Conservation (phyloP, 768 basidiomycete species). For the Rhodocollybia butyracea region DNA sequence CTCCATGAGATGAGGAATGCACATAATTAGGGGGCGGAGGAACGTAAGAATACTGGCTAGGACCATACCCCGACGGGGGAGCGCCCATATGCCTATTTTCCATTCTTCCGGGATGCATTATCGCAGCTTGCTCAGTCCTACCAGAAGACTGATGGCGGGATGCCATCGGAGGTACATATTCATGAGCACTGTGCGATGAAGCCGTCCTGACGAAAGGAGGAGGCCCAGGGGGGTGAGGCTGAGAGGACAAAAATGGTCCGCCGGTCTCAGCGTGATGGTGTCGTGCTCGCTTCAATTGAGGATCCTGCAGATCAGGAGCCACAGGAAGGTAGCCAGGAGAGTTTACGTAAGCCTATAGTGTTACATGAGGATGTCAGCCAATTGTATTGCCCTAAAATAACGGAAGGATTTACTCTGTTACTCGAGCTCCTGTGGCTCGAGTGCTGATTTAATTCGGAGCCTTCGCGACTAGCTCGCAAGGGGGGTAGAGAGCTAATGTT, state of each 20-base stretch:
- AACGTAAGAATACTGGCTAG: not conserved
- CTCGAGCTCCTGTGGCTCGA: not conserved
- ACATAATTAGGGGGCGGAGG: not conserved
- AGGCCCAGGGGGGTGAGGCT: too few species aligned
- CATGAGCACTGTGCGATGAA: not conserved
- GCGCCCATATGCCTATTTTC: not conserved
- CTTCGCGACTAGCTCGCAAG: not conserved
- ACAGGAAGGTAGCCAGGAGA: not conserved
- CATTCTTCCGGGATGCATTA: not conserved
- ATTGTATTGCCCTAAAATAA: not conserved
- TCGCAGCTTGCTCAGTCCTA: not conserved
- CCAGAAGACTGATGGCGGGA: not conserved
- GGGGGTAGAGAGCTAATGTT: slow-evolving; percentile 9
- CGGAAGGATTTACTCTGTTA: not conserved
- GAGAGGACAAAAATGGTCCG: not conserved
- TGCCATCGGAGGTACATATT: not conserved
- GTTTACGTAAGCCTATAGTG: not conserved
- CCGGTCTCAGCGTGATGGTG: not conserved
- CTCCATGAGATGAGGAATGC: not conserved
- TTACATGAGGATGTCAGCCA: not conserved
- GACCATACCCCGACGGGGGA: not conserved
- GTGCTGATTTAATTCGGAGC: not conserved
- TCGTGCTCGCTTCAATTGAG: slow-evolving; percentile 1
- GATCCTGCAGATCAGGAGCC: not conserved
- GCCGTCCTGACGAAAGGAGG: not conserved